A percentile compares a stretch with the other conserved stretches of the same genome.
Conservation (phyloP, 768 basidiomycete genomes). For the Filobasidium wieringae region DNA sequence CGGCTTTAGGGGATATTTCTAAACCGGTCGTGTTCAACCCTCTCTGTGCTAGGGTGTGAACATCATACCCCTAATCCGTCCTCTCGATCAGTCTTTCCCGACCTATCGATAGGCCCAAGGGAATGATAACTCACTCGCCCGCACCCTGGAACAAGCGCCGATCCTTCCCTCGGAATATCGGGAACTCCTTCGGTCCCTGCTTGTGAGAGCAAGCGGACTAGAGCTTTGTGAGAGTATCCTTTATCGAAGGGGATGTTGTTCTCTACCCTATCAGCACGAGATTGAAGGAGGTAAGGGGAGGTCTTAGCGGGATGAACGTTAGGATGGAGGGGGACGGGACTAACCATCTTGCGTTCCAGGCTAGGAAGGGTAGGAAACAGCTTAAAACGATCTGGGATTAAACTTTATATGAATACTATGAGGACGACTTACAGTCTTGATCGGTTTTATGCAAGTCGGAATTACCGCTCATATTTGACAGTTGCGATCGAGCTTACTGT, state of each 20-base stretch:
- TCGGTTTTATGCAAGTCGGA: too few relatives aligned
- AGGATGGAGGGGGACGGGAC: neutral
- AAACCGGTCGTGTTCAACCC: conserved; percentile 25
- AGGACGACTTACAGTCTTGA: too few relatives aligned
- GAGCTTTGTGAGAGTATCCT: neutral
- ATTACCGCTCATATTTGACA: too few relatives aligned
- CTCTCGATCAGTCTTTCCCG: too few relatives aligned
- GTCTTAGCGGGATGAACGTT: neutral
- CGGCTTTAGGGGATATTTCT: conserved; percentile 22
- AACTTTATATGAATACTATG: neutral
- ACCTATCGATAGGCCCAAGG: too few relatives aligned
- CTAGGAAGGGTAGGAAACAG: neutral
- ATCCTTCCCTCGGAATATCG: conserved; percentile 2
- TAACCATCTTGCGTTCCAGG: conserved; percentile 9
- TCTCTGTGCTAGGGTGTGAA: conserved; percentile 20
- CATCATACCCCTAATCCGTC: conserved; percentile 37
- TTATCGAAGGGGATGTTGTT: conserved; percentile 9
- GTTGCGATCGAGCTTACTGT: too few relatives aligned
- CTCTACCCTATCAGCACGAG: too few relatives aligned
- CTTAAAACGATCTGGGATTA: neutral
- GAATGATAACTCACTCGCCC: neutral
- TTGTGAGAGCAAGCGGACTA: neutral
- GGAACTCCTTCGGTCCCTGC: conserved; percentile 4
- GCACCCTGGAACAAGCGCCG: conserved; percentile 6
- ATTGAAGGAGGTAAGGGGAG: too few relatives aligned